phyloP scores from a whole-genome alignment of 352 stramenopile genomes.

The Phytophthora tubulina region DNA sequence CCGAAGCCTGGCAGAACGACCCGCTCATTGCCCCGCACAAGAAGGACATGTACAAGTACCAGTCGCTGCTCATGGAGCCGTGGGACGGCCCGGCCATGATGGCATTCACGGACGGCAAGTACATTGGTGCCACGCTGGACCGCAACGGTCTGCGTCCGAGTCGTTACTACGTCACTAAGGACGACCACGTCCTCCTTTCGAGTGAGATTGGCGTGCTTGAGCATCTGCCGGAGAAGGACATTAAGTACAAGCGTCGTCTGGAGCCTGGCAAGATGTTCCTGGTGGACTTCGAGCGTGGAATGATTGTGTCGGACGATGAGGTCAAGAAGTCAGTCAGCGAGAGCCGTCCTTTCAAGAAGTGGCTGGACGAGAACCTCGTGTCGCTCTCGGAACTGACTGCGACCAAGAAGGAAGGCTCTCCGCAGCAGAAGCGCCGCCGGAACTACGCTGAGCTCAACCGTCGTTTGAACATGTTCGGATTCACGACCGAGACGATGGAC shows the following conservation, averaged over 20 bases:
- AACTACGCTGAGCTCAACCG: constrained; percentile 85
- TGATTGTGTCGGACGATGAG: constrained; percentile 96
- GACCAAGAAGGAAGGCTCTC: constrained; percentile 30
- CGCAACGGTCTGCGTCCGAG: constrained; percentile 96
- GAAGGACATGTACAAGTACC: constrained; percentile 98
- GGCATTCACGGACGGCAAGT: constrained; percentile 96
- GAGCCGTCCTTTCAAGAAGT: constrained; percentile 92
- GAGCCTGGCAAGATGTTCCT: constrained; percentile 98
- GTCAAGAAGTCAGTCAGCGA: constrained; percentile 95
- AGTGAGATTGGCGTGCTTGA: constrained; percentile 96
- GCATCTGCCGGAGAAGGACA: constrained; percentile 90
- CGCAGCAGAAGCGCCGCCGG: constrained; percentile 37
- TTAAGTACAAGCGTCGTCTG: constrained; percentile 95
- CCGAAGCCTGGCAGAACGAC: constrained; percentile 97
- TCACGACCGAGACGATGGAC: constrained; percentile 95
- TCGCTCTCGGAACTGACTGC: constrained; percentile 83
- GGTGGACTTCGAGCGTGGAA: constrained; percentile 95
- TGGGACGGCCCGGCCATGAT: constrained; percentile 99
- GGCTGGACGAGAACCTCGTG: constrained; percentile 92
- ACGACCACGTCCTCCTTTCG: constrained; percentile 95
- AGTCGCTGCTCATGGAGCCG: constrained; percentile 97
- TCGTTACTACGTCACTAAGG: constrained; percentile 97
- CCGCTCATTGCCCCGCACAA: constrained; percentile 91
- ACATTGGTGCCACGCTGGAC: constrained; percentile 97
- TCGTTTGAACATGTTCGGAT: constrained; percentile 96